These are phyloP conservation scores for Silene uniflora DNA, from an alignment of 148 eudicot species.

Conservation along the genomic window DNA sequence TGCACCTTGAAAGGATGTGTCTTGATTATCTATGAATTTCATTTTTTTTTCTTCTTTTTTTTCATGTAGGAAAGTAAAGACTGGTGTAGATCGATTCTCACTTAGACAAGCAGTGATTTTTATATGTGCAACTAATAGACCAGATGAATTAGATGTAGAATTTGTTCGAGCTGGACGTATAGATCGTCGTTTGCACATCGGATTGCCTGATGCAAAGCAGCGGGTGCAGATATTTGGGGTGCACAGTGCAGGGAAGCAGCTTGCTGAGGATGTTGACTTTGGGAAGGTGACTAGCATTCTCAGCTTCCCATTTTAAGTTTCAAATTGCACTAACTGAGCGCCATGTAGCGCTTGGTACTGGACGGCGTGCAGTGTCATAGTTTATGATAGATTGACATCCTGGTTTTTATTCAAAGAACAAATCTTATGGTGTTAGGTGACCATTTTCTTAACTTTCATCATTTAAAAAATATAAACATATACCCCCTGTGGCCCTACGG, in stretches of 20 bases:
- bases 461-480: neutral
- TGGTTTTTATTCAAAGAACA: neutral
- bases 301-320: neutral
- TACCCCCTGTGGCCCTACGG: neutral
- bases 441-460: neutral
- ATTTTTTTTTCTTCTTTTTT: neutral
- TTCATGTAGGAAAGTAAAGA: constrained; percentile 60
- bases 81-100: constrained; percentile 84
- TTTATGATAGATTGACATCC: neutral
- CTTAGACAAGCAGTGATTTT: constrained; percentile 84
- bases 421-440: neutral
- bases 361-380: neutral
- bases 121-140: constrained; percentile 95
- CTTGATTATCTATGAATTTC: neutral
- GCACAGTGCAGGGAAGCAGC: constrained; percentile 73
- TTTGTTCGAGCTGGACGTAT: constrained; percentile 84
- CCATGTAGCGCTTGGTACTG: neutral
- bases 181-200: constrained; percentile 86
- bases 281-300: constrained; percentile 42
- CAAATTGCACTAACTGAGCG: neutral
- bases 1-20: neutral
- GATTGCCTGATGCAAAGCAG: constrained; percentile 87
- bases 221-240: constrained; percentile 83
- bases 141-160: constrained; percentile 75
- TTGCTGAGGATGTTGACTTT: constrained; percentile 87